These are phyloP conservation scores for Trichosporon ovoides DNA, from an alignment of 1,284 basidiomycete genomes.

Conservation along the genomic window DNA sequence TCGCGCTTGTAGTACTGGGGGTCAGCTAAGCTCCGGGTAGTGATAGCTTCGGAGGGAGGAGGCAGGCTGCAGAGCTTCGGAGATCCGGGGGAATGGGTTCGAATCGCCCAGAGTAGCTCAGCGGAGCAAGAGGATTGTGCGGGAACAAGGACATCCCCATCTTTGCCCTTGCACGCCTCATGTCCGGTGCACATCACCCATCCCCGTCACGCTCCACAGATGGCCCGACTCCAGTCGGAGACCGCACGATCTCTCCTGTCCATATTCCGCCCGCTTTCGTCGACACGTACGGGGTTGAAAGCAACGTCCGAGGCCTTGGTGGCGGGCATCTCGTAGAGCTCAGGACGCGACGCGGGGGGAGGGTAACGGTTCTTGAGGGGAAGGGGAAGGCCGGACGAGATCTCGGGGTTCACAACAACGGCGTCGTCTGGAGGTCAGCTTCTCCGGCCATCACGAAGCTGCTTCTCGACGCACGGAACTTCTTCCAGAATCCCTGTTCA, in stretches of 20 bases:
- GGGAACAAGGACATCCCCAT: too few relatives aligned
- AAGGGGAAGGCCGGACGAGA: conserved; percentile 85
- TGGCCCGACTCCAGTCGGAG: not conserved
- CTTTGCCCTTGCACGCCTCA: too few relatives aligned
- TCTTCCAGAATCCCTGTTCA: conserved; percentile 75
- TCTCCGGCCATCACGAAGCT: not conserved
- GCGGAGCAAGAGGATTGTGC: too few relatives aligned
- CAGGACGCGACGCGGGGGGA: conserved; percentile 77
- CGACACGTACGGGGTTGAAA: conserved; percentile 30
- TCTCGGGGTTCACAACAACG: conserved; percentile 67
- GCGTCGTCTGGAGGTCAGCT: conserved; percentile 52
- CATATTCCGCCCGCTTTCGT: not conserved
- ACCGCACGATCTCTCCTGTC: not conserved
- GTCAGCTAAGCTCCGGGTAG: conserved; percentile 18
- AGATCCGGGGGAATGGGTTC: too few relatives aligned
- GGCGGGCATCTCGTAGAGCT: conserved; percentile 77
- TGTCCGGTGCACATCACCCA: too few relatives aligned
- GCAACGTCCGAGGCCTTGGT: conserved; percentile 63
- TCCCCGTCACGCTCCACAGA: not conserved
- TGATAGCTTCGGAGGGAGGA: too few relatives aligned
- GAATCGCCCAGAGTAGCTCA: too few relatives aligned
- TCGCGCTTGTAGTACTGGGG: conserved; percentile 82
- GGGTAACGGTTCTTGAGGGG: conserved; percentile 70
- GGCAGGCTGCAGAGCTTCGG: too few relatives aligned
- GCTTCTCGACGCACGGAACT: conserved; percentile 62